phyloP scores from a whole-genome alignment of 257 asterid genomes.

The Jaltomata sinuosa region DNA sequence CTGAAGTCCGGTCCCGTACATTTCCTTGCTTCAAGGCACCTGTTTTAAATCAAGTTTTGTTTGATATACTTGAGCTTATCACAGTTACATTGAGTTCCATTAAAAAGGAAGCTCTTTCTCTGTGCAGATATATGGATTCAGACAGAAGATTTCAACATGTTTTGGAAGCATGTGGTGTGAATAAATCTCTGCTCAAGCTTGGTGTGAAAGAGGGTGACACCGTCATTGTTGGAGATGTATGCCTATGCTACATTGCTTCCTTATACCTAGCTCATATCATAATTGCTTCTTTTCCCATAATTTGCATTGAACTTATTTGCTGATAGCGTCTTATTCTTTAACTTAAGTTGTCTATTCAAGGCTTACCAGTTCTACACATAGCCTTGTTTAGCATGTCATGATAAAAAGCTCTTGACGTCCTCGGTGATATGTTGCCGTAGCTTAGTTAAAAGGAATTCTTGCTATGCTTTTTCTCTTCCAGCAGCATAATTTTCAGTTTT shows the following conservation, averaged over 20 bases:
- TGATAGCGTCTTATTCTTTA: not conserved
- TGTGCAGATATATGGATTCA: slow-evolving; percentile 72
- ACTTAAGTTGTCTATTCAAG: not conserved
- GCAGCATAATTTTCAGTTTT: not conserved
- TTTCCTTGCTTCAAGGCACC: not conserved
- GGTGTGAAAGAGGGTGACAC: slow-evolving; percentile 95
- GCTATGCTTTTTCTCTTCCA: not conserved
- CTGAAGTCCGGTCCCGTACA: not conserved
- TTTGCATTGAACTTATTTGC: not conserved
- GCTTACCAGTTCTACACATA: not conserved
- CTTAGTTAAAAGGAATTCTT: not conserved
- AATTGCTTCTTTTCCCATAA: not conserved
- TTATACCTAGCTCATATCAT: not conserved
- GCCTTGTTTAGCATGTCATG: not conserved
- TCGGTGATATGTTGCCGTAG: not conserved
- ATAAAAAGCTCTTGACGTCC: not conserved
- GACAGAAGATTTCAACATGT: slow-evolving; percentile 86
- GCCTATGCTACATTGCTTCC: not conserved
- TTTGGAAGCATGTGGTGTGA: slow-evolving; percentile 89
- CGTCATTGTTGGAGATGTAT: slow-evolving; percentile 84
- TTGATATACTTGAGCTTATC: not conserved
- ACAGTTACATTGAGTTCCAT: not conserved
- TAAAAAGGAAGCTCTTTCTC: not conserved
- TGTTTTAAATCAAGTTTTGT: not conserved
- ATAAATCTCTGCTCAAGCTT: slow-evolving; percentile 65